Base-by-base conservation (phyloP, 768 basidiomycete species). In the Leccinum subtestaceum region DNA sequence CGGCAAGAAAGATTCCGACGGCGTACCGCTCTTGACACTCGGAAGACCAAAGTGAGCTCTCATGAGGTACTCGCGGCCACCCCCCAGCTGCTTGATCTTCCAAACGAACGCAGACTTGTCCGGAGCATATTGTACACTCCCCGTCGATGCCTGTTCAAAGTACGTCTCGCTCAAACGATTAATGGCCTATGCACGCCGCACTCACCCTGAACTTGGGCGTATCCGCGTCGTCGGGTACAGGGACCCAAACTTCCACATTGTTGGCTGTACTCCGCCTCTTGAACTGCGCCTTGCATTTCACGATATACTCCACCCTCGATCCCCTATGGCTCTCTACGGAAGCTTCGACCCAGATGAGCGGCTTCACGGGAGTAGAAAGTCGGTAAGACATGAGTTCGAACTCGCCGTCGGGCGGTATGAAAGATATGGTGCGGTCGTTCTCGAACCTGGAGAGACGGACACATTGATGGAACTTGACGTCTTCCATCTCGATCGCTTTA, bases 391-490 rank as follows among this genome's bases (percentile, higher is more conserved):
- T 98, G 58, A 98, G 84, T 70, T 98, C 97, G 68, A 99, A 98
- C 72, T 98, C 96, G 68, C 97, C 97, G 71, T 98, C 96, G 4
- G 97, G 96, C 0, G 97, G 97, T 67, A 98, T 99, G 78, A 99
- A 99, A 36, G 93, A 95, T 70, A 98, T 99, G 1, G 96, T 98
- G 60, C 97, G 89, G 76, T 99, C 96, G 74, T 97, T 98, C 70
- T 99, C 97, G 70, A 99, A 99, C 7, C 96, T 86, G 10, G 95
- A 90, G 23, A 99, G 82, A 10, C 97, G 93, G 11, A 98, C 97
- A 68, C 97, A 99, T 81, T 99, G 97, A 70, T 99, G 97, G 78
- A 99, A 99, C 73, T 98, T 98, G 78, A 98, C 93, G 68, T 98
- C 97, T 73, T 99, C 97, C 91, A 99, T 97, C 76, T 99, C 97